Evolutionary conservation across 805 yeast species (phyloP).

Genomic region (Candida vartiovaarae): DNA sequence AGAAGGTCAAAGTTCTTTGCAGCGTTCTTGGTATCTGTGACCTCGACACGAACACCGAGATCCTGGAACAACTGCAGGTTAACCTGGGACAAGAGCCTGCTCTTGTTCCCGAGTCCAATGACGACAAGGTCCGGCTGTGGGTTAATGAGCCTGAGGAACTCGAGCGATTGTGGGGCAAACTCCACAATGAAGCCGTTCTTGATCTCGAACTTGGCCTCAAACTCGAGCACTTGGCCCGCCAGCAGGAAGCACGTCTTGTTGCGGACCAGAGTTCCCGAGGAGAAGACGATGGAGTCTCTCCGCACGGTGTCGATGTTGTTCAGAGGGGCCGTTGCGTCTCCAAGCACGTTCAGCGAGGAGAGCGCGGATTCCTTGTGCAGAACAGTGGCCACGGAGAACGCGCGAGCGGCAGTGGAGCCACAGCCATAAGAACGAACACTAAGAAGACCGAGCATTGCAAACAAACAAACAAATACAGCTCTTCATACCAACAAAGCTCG

Average conservation of each 20-base stretch:
- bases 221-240: slow-evolving; percentile 54
- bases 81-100: slow-evolving; percentile 54
- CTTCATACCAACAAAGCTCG: too few species aligned
- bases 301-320: slow-evolving; percentile 47
- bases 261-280: slow-evolving; percentile 42
- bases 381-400: background rate
- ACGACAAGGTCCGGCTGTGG: slow-evolving; percentile 77
- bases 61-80: slow-evolving; percentile 42
- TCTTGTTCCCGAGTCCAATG: slow-evolving; percentile 60
- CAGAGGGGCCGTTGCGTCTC: slow-evolving; percentile 35
- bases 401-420: too few species aligned
- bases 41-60: slow-evolving; percentile 65
- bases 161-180: slow-evolving; percentile 37
- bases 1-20: slow-evolving; percentile 66
- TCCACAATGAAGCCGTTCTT: slow-evolving; percentile 47
- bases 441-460: too few species aligned
- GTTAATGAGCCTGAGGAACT: slow-evolving; percentile 46
- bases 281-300: slow-evolving; percentile 50
- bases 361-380: slow-evolving; percentile 17
- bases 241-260: slow-evolving; percentile 42
- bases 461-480: too few species aligned
- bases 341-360: slow-evolving; percentile 39
- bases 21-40: slow-evolving; percentile 58
- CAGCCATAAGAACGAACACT: too few species aligned
- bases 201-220: slow-evolving; percentile 33